Conservation (phyloP, 176 grass and related monocot species). For the Guadua angustifolia region DNA sequence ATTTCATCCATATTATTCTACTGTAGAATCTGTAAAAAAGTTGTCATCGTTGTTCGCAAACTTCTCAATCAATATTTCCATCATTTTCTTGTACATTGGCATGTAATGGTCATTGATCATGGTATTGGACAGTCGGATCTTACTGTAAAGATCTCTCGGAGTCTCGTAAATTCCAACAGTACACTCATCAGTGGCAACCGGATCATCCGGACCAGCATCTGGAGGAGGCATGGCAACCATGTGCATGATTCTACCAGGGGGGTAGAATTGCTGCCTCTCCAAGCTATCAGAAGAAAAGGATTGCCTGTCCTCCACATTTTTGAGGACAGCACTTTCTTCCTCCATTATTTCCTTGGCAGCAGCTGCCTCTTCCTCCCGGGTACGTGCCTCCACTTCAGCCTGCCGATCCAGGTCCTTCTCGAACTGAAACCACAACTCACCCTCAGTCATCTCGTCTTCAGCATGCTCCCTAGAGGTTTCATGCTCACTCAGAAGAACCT, state of each 20-base stretch:
- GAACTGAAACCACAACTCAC: slow-evolving; percentile 78
- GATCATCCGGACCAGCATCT: slow-evolving; percentile 51
- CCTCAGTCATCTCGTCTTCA: slow-evolving; percentile 67
- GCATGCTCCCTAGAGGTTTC: slow-evolving; percentile 57
- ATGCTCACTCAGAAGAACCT: slow-evolving; percentile 61
- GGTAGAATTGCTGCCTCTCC: slow-evolving; percentile 86
- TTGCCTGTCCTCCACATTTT: slow-evolving; percentile 57
- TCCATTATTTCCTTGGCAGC: slow-evolving; percentile 68
- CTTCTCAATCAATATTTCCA: slow-evolving; percentile 96
- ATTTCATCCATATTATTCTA: slow-evolving; percentile 43
- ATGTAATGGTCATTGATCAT: slow-evolving; percentile 99
- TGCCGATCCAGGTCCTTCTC: slow-evolving; percentile 74
- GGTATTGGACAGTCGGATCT: slow-evolving; percentile 83
- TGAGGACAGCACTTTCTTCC: slow-evolving; percentile 59
- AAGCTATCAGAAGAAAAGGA: slow-evolving; percentile 55
- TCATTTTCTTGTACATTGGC: slow-evolving; percentile 97
- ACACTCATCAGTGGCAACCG: slow-evolving; percentile 53
- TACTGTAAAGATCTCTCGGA: slow-evolving; percentile 82
- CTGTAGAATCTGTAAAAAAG: slow-evolving; percentile 55
- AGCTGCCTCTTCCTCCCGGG: slow-evolving; percentile 59
- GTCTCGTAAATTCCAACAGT: slow-evolving; percentile 79
- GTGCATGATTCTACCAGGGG: slow-evolving; percentile 94
- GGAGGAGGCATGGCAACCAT: slow-evolving; percentile 73
- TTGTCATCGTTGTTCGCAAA: slow-evolving; percentile 71
- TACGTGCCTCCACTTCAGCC: slow-evolving; percentile 58